Base-by-base conservation (phyloP, 1,284 basidiomycete species). In the Marasmius oreades region DNA sequence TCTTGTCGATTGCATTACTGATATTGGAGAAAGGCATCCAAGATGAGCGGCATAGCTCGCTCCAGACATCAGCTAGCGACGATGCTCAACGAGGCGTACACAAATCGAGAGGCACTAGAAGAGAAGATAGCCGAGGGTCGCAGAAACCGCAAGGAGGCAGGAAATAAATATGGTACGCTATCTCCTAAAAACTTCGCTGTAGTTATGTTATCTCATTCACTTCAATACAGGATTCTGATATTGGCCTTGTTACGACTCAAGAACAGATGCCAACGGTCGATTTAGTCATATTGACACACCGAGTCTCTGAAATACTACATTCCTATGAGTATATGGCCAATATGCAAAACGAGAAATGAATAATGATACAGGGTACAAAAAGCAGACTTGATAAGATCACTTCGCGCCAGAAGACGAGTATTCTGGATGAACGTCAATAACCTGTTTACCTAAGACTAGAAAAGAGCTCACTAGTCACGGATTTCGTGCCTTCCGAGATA, bases 91-190 rank as follows among this genome's bases (percentile, higher is more conserved):
- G 87, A 92, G 60, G 90, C 90, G 2, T 92, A 90, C 64, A 69
- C 81, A 66, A 92, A 92, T 64, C 80, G 90, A 34, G 90, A 91
- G 59, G 81, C 79, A 0, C 64, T 92, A 61, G 90, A 93, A 66
- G 90, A 92, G 61, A 84, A 73, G 71, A 90, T 92, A 63, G 90
- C 90, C 0, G 82, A 89, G 67, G 90, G 87, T 1, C 79, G 84
- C 58, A 77, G 88, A 62, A 92, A 92, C 65, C 78, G 90, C 60
- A 92, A 92, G 66, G 90, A 92, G 66, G 89, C 90, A 0, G 90
- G 90, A 7, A 92, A 90, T 69, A 92, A 92, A 75, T 92, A 92
- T 62, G 90, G 90, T 86, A 60, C 59, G 79, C 28, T 10, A 10
- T 10, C 10, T 31, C 28, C 4, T 5, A 10, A 31, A 31, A 4